Percentiles rank a stretch among this genome's conserved stretches.
Evolutionary conservation across 1,139 yeast species (phyloP).

Genomic region (Taphrina flavorubra): DNA sequence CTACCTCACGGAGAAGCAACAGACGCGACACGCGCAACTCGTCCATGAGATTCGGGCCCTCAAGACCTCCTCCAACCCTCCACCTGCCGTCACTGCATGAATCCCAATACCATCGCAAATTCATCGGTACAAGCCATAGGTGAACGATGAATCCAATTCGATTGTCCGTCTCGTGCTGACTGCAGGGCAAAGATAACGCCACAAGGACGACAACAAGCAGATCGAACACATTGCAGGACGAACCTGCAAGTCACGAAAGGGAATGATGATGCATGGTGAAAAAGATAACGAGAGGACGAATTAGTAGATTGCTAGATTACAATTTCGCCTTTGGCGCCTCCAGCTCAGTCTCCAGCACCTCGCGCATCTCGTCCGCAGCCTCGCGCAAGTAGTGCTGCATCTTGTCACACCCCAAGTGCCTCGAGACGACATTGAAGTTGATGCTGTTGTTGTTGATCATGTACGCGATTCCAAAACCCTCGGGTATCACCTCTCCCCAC

Average conservation of each 20-base stretch:
- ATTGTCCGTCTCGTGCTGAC: too few species aligned
- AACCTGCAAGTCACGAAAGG: too few species aligned
- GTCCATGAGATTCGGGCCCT: conserved; percentile 17
- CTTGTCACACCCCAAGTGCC: conserved; percentile 70
- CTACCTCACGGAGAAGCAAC: conserved; percentile 29
- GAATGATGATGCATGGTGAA: too few species aligned
- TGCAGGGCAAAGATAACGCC: too few species aligned
- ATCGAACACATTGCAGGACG: too few species aligned
- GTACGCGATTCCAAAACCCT: conserved; percentile 92
- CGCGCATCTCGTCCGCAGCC: conserved; percentile 82
- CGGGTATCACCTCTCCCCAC: conserved; percentile 93
- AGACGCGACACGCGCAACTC: conserved; percentile 17
- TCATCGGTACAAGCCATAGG: background rate
- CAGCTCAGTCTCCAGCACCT: conserved; percentile 58
- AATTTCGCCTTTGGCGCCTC: conserved; percentile 37
- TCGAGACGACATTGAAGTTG: conserved; percentile 83
- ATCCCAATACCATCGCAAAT: background rate
- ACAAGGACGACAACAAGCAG: too few species aligned
- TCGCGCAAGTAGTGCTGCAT: conserved; percentile 73
- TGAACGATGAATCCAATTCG: too few species aligned
- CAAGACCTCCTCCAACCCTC: background rate
- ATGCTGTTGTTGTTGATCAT: conserved; percentile 86
- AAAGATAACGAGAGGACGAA: too few species aligned
- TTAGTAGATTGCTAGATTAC: background rate
- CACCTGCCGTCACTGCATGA: too few species aligned